Base-by-base conservation (phyloP, 495 filamentous ascomycete species). In the Lepidopterella palustris region DNA sequence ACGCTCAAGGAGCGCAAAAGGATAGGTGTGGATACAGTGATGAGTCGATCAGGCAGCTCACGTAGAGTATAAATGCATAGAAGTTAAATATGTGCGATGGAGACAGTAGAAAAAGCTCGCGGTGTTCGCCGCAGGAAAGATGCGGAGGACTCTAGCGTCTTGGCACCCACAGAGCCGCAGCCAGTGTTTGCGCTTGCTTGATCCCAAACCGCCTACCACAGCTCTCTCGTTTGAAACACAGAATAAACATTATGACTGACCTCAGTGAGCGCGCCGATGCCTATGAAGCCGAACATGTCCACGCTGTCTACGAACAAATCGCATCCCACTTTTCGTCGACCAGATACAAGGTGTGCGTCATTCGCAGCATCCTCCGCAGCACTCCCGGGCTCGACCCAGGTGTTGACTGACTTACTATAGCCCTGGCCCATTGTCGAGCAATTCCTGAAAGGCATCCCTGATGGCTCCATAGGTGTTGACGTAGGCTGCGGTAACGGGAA, bases 401-500 rank as follows among this genome's bases (percentile, higher is more conserved):
- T n/a, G n/a, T n/a, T n/a, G n/a, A 28, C 26, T 39, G 24, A 40
- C n/a, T 26, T 4, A n/a, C 55, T 60, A 31, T 59, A 87, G 84
- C 90, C 93, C 59, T 98, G 93, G 93, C 93, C 93, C 21, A 86
- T 95, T 67, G 87, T 97, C 49, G 85, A 90, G 65, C 73, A 74
- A 42, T 98, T 97, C 71, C 81, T 98, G 40, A 73, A 73, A 40
- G 73, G 76, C n/a, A 77, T 87, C 28, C 71, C 78, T 4, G 77
- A 81, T 25, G 92, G 91, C 15, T 79, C 89, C n/a, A 74, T 97
- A 31, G 93, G 93, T 6, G 76, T 97, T 23, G 93, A 98, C 72
- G 80, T 97, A 54, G 89, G 89, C 48, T 97, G 93, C 74, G 93
- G 93, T 53, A 98, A 98, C 76, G 93, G 93, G 62, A 98, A 98